These are phyloP conservation scores for Geotrichum macrosporum DNA, from an alignment of 1,139 yeast genomes.

Conservation along the genomic window DNA sequence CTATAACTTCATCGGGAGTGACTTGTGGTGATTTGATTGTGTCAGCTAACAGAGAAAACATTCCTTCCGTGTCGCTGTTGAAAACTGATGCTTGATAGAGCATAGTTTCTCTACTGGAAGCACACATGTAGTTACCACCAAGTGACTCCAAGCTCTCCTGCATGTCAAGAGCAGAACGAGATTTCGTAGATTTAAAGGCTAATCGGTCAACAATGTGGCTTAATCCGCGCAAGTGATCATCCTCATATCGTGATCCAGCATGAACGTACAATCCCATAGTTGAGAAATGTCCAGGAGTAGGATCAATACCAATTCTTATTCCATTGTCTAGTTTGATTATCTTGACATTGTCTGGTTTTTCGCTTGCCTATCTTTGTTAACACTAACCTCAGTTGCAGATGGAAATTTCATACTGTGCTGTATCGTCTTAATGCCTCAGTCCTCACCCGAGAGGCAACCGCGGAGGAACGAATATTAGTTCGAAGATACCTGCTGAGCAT, in stretches of 20 bases:
- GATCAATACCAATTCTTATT: conserved; percentile 74
- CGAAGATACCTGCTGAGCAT: conserved; percentile 14
- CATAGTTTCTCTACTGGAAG: conserved; percentile 86
- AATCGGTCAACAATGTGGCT: conserved; percentile 82
- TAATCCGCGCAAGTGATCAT: conserved; percentile 52
- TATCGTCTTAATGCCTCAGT: not conserved
- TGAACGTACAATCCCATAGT: conserved; percentile 86
- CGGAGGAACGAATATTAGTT: not conserved
- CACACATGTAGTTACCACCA: conserved; percentile 94
- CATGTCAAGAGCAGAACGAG: conserved; percentile 63
- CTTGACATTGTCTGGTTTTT: conserved; percentile 8
- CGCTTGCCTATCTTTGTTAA: conserved; percentile 3
- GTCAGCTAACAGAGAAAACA: conserved; percentile 77
- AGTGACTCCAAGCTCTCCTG: conserved; percentile 67
- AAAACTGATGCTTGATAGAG: conserved; percentile 94
- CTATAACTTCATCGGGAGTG: conserved; percentile 65
- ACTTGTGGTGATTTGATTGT: conserved; percentile 70
- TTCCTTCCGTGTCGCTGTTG: conserved; percentile 74
- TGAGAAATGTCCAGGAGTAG: conserved; percentile 84
- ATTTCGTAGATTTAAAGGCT: conserved; percentile 75
- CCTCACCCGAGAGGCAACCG: not conserved
- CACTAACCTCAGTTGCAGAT: not conserved
- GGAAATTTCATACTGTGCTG: not conserved
- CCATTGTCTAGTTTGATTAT: conserved; percentile 61
- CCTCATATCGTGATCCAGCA: conserved; percentile 87